Conservation (phyloP, 2,329 filamentous ascomycete species). For the Cladosporium sp. region DNA sequence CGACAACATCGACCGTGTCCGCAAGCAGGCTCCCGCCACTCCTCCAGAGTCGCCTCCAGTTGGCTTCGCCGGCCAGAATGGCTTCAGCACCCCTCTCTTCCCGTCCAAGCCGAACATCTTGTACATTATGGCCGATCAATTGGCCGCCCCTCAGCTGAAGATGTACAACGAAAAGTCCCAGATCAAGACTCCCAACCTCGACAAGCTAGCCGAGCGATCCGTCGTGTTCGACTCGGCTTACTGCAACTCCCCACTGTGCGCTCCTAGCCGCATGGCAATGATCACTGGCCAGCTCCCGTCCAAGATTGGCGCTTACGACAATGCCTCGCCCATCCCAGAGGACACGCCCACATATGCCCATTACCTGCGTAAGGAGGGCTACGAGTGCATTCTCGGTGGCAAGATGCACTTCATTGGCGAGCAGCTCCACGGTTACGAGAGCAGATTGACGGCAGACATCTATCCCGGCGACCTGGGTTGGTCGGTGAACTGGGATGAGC, state of each 20-base stretch:
- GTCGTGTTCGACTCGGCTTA: slow-evolving; percentile 93
- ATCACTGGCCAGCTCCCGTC: slow-evolving; percentile 87
- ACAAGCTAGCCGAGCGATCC: slow-evolving; percentile 71
- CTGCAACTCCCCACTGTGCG: slow-evolving; percentile 88
- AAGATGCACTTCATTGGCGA: slow-evolving; percentile 99
- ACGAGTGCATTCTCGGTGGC: slow-evolving; percentile 84
- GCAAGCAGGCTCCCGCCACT: slow-evolving; percentile 29
- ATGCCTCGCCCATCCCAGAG: slow-evolving; percentile 76
- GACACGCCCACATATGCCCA: slow-evolving; percentile 90
- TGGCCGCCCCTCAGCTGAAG: slow-evolving; percentile 83
- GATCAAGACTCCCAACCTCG: slow-evolving; percentile 88
- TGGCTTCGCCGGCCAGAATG: slow-evolving; percentile 34
- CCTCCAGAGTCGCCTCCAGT: slow-evolving; percentile 34
- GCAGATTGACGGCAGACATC: slow-evolving; percentile 87
- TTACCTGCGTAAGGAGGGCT: slow-evolving; percentile 77
- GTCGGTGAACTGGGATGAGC: slow-evolving; percentile 93
- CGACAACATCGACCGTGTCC: slow-evolving; percentile 20
- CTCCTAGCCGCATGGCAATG: slow-evolving; percentile 89
- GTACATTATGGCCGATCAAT: slow-evolving; percentile 96
- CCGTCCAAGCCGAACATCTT: slow-evolving; percentile 65
- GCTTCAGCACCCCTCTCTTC: slow-evolving; percentile 36
- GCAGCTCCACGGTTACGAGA: slow-evolving; percentile 90
- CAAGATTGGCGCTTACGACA: slow-evolving; percentile 89
- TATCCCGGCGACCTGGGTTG: slow-evolving; percentile 93
- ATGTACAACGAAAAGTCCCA: slow-evolving; percentile 85